Evolutionary conservation across 495 filamentous ascomycete genomes (phyloP).

Genomic region (Podospora pseudoanserina): DNA sequence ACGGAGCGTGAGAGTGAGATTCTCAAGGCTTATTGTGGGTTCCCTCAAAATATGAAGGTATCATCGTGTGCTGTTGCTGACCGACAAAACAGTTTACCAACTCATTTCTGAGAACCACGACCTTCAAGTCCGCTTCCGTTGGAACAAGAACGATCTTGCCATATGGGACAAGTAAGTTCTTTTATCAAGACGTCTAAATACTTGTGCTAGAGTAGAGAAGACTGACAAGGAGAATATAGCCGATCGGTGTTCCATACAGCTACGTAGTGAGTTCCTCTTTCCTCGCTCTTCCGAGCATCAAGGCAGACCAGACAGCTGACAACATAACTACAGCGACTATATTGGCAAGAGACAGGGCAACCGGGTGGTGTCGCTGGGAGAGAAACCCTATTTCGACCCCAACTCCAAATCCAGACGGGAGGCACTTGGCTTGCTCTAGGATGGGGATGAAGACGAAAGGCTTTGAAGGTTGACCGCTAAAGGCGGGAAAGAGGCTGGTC

Average conservation of each 20-base stretch:
- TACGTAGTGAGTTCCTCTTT: constrained; percentile 36
- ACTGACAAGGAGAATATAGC: constrained; percentile 29
- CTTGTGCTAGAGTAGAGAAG: not conserved
- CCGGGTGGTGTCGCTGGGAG: constrained; percentile 60
- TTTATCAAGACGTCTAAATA: not conserved
- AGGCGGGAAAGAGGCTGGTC: no score
- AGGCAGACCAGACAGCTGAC: not conserved
- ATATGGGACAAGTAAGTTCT: constrained; percentile 61
- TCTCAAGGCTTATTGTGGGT: constrained; percentile 55
- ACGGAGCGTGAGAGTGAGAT: constrained; percentile 57
- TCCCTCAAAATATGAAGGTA: not conserved
- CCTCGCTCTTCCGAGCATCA: constrained; percentile 23
- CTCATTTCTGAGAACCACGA: constrained; percentile 70
- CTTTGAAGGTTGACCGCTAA: not conserved
- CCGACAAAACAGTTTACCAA: constrained; percentile 42
- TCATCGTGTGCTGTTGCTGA: constrained; percentile 1
- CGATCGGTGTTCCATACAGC: constrained; percentile 63
- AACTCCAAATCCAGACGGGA: constrained; percentile 57
- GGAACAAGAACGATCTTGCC: constrained; percentile 59
- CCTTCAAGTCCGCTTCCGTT: constrained; percentile 63
- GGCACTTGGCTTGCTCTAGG: constrained; percentile 37
- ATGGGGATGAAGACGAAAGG: not conserved
- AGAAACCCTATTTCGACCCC: constrained; percentile 60
- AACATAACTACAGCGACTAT: constrained; percentile 37
- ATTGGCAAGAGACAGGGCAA: constrained; percentile 56